Conservation (phyloP, 2,329 filamentous ascomycete species). For the Pseudopyrenochaeta lycopersici region DNA sequence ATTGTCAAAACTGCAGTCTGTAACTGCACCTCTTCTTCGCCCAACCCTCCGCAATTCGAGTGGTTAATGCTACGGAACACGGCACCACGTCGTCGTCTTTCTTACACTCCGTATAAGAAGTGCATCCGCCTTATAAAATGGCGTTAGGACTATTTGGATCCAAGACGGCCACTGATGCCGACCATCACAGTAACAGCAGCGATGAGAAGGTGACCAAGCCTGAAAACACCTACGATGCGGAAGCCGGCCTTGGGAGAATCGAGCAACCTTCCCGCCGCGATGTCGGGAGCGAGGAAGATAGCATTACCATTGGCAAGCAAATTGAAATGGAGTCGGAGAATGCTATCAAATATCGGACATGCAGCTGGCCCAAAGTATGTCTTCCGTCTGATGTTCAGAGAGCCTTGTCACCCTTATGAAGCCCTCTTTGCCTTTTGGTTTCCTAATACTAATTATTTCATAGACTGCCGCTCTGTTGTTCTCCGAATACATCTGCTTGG, state of each 20-base stretch:
- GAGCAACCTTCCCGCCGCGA: slow-evolving; percentile 41
- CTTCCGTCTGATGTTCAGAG: not conserved
- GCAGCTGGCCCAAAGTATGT: slow-evolving; percentile 86
- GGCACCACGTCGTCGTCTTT: slow-evolving; percentile 45
- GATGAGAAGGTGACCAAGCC: slow-evolving; percentile 19
- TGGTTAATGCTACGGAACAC: slow-evolving; percentile 52
- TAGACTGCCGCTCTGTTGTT: slow-evolving; percentile 88
- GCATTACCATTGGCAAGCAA: slow-evolving; percentile 68
- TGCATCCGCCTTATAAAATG: slow-evolving; percentile 61
- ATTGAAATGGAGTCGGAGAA: slow-evolving; percentile 78
- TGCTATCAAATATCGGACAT: slow-evolving; percentile 90
- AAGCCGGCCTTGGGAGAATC: slow-evolving; percentile 53
- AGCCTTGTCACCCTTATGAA: not conserved
- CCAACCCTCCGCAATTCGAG: slow-evolving; percentile 7
- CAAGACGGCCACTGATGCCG: slow-evolving; percentile 26
- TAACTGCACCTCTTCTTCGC: slow-evolving; percentile 1
- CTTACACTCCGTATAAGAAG: slow-evolving; percentile 51
- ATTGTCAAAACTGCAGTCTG: slow-evolving; percentile 3
- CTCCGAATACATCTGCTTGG: slow-evolving; percentile 92
- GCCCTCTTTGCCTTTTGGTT: not conserved
- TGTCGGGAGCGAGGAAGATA: slow-evolving; percentile 47
- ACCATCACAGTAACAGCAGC: slow-evolving; percentile 23
- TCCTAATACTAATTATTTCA: slow-evolving; percentile 12
- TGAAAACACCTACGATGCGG: slow-evolving; percentile 39
- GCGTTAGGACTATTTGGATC: slow-evolving; percentile 53